These are phyloP conservation scores for Russula foetens DNA, from an alignment of 768 basidiomycete genomes.

Conservation along the genomic window DNA sequence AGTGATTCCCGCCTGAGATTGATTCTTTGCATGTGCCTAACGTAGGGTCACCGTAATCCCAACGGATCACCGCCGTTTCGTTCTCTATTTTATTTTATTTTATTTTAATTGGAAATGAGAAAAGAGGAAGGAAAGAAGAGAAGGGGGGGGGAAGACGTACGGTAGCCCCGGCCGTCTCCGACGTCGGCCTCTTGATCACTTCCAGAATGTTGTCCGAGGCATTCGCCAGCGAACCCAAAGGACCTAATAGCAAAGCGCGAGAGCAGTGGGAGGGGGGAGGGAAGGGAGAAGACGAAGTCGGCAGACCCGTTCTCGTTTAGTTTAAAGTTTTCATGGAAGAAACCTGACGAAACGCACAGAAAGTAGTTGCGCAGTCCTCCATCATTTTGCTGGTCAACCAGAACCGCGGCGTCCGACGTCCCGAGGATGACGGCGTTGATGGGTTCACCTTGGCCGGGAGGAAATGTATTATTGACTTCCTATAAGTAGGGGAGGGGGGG, in stretches of 20 bases:
- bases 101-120: background rate
- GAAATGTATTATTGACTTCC: conserved; percentile 3
- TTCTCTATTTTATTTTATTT: conserved; percentile 56
- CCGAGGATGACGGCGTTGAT: conserved; percentile 76
- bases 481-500: background rate
- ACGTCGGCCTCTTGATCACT: conserved; percentile 63
- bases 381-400: conserved; percentile 46
- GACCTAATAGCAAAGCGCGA: conserved; percentile 37
- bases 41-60: conserved; percentile 71
- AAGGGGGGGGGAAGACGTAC: conserved; percentile 34
- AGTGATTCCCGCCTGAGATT: conserved; percentile 78
- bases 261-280: background rate
- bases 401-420: conserved; percentile 61
- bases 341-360: conserved; percentile 40
- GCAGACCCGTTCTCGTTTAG: too few species aligned
- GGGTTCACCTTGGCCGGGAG: conserved; percentile 48
- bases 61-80: conserved; percentile 78
- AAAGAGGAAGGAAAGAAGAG: background rate
- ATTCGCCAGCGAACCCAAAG: conserved; percentile 66
- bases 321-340: background rate
- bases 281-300: too few species aligned
- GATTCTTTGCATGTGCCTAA: conserved; percentile 86
- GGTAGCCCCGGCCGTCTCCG: conserved; percentile 70
- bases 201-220: conserved; percentile 75
- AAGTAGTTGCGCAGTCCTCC: conserved; percentile 82